These are phyloP conservation scores for Trichophaea hybrida DNA, from an alignment of 2,329 filamentous ascomycete genomes.

Conservation along the genomic window DNA sequence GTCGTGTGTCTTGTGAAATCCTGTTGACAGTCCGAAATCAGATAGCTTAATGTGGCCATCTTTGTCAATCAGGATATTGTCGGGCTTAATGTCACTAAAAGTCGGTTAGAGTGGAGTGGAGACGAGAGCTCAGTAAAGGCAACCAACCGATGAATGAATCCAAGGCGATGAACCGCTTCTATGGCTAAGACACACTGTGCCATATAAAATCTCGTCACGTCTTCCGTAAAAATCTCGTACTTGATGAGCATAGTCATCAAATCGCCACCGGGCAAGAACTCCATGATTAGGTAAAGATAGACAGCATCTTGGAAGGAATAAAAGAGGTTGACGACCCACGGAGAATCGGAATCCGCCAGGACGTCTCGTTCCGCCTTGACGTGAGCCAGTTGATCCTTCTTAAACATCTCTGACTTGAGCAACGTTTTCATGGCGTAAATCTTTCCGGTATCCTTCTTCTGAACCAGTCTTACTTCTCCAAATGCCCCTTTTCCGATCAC, in stretches of 20 bases:
- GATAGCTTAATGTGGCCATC: constrained; percentile 96
- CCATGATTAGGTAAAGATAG: constrained; percentile 98
- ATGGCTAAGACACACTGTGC: constrained; percentile 97
- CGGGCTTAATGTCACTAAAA: constrained; percentile 87
- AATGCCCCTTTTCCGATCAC: constrained; percentile 99
- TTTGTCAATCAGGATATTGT: constrained; percentile 91
- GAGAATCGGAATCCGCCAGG: constrained; percentile 94
- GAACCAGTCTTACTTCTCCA: constrained; percentile 92
- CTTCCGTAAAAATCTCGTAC: constrained; percentile 98
- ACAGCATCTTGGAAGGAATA: constrained; percentile 95
- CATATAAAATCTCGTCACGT: constrained; percentile 98
- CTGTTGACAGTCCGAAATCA: constrained; percentile 93
- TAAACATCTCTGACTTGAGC: constrained; percentile 99
- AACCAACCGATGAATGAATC: constrained; percentile 89
- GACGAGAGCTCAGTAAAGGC: background rate
- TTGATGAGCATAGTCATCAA: constrained; percentile 99
- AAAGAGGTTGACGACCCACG: constrained; percentile 96
- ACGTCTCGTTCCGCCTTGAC: constrained; percentile 97
- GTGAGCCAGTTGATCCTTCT: constrained; percentile 94
- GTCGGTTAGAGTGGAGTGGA: constrained; percentile 25
- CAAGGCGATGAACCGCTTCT: constrained; percentile 92
- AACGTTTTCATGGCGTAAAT: constrained; percentile 97
- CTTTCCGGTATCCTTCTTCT: constrained; percentile 89
- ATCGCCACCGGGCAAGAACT: constrained; percentile 94
- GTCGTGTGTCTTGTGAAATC: constrained; percentile 94